A percentile compares a stretch with the other conserved stretches of the same genome.
These are phyloP conservation scores for Uromyces viciae-fabae DNA, from an alignment of 1,284 basidiomycete species.

Conservation along the genomic window DNA sequence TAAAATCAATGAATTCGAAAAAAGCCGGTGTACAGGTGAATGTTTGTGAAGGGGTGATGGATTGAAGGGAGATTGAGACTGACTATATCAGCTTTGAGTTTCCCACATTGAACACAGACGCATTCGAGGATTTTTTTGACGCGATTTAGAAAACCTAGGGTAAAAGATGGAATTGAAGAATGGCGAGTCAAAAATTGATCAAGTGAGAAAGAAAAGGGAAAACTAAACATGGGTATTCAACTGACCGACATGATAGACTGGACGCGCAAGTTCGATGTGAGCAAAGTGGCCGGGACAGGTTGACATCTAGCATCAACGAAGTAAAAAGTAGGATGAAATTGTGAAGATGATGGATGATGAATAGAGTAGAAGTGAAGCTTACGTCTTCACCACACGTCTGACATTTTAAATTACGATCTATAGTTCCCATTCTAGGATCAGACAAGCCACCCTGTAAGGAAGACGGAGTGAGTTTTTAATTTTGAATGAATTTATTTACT, in stretches of 20 bases:
- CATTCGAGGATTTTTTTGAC: conserved; percentile 99
- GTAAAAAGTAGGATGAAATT: background rate
- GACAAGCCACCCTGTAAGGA: conserved; percentile 88
- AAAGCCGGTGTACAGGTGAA: conserved; percentile 45
- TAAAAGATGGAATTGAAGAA: background rate
- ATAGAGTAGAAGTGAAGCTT: conserved; percentile 53
- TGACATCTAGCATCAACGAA: conserved; percentile 47
- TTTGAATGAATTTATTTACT: too few relatives aligned
- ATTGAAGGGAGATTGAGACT: conserved; percentile 58
- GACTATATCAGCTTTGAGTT: conserved; percentile 92
- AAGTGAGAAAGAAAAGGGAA: background rate
- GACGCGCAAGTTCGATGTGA: conserved; percentile 92
- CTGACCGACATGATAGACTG: conserved; percentile 92
- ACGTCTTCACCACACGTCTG: conserved; percentile 94
- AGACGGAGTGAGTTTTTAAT: conserved; percentile 37
- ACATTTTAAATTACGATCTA: conserved; percentile 99
- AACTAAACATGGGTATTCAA: conserved; percentile 5
- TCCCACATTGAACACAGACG: conserved; percentile 97
- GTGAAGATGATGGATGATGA: background rate
- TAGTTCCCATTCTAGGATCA: conserved; percentile 95
- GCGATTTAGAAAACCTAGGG: conserved; percentile 88
- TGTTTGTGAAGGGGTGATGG: conserved; percentile 48
- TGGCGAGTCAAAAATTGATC: background rate
- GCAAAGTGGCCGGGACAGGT: conserved; percentile 88
- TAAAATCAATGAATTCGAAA: conserved; percentile 45